These are phyloP conservation scores for Pulveroboletus frians DNA, from an alignment of 768 basidiomycete genomes.

Conservation along the genomic window DNA sequence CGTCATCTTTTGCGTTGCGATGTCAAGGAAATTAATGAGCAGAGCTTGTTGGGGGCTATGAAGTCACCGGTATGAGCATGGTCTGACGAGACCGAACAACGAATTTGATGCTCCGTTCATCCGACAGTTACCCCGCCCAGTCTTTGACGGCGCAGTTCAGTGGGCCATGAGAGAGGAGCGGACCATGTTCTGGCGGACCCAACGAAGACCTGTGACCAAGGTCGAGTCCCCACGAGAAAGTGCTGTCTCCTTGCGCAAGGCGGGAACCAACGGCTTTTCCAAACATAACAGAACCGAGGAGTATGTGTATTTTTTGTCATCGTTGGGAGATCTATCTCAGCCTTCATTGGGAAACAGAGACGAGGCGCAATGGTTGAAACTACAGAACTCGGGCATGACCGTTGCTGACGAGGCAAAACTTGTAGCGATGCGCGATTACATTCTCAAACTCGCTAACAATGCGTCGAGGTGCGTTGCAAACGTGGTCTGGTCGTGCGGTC, in stretches of 20 bases:
- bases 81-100: neutral
- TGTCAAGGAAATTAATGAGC: slow-evolving; percentile 66
- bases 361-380: slow-evolving; percentile 63
- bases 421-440: slow-evolving; percentile 83
- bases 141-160: slow-evolving; percentile 78
- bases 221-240: slow-evolving; percentile 69
- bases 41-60: slow-evolving; percentile 67
- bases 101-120: neutral
- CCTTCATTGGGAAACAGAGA: slow-evolving; percentile 47
- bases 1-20: slow-evolving; percentile 84
- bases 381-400: slow-evolving; percentile 88
- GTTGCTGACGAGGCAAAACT: slow-evolving; percentile 78
- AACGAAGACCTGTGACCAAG: slow-evolving; percentile 43
- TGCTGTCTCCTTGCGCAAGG: slow-evolving; percentile 58
- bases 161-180: slow-evolving; percentile 88
- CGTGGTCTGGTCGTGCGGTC: neutral
- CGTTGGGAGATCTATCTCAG: neutral
- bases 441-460: slow-evolving; percentile 75
- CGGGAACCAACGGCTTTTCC: slow-evolving; percentile 33
- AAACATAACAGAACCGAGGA: slow-evolving; percentile 66
- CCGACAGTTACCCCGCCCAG: slow-evolving; percentile 52
- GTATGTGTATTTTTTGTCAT: slow-evolving; percentile 39
- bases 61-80: slow-evolving; percentile 62
- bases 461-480: slow-evolving; percentile 56
- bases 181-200: slow-evolving; percentile 70